A percentile compares a stretch with the other conserved stretches of the same genome.
Conservation (phyloP, 768 basidiomycete species). For the Termitomyces sp. region DNA sequence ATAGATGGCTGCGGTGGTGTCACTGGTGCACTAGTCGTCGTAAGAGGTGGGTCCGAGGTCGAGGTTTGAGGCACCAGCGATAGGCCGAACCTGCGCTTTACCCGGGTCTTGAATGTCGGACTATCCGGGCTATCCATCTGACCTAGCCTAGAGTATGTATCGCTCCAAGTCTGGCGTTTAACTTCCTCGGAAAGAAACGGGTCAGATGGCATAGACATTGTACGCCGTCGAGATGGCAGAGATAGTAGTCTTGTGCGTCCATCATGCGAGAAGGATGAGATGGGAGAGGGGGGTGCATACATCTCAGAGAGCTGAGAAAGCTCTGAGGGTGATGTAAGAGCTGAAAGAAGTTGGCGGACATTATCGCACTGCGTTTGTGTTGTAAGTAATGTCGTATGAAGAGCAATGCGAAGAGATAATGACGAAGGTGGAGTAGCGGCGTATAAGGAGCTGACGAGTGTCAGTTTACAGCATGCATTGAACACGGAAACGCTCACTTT, state of each 20-base stretch:
- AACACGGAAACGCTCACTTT: constrained; percentile 34
- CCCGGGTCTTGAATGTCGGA: constrained; percentile 38
- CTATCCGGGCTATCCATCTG: constrained; percentile 43
- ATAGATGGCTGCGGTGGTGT: constrained; percentile 12
- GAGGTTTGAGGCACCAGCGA: constrained; percentile 34
- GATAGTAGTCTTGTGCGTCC: constrained; percentile 32
- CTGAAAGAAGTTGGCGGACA: constrained; percentile 71
- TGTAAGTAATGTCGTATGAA: constrained; percentile 68
- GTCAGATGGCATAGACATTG: constrained; percentile 18
- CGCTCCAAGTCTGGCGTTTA: constrained; percentile 77
- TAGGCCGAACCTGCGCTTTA: constrained; percentile 53
- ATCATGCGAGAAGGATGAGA: constrained; percentile 5
- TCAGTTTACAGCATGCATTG: constrained; percentile 1
- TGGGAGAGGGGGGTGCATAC: constrained; percentile 79
- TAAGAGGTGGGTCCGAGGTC: constrained; percentile 13
- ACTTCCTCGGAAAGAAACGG: constrained; percentile 19
- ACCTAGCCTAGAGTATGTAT: constrained; percentile 51
- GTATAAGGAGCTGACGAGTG: constrained; percentile 21
- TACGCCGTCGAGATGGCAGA: constrained; percentile 27
- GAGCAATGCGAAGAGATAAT: constrained; percentile 58
- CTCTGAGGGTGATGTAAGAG: constrained; percentile 65
- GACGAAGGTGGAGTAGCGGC: constrained; percentile 42
- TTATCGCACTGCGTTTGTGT: constrained; percentile 81
- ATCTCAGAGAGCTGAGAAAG: constrained; percentile 80
- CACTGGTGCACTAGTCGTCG: constrained; percentile 34